phyloP scores from a whole-genome alignment of 352 stramenopile genomes.

The Phytophthora palmivora region DNA sequence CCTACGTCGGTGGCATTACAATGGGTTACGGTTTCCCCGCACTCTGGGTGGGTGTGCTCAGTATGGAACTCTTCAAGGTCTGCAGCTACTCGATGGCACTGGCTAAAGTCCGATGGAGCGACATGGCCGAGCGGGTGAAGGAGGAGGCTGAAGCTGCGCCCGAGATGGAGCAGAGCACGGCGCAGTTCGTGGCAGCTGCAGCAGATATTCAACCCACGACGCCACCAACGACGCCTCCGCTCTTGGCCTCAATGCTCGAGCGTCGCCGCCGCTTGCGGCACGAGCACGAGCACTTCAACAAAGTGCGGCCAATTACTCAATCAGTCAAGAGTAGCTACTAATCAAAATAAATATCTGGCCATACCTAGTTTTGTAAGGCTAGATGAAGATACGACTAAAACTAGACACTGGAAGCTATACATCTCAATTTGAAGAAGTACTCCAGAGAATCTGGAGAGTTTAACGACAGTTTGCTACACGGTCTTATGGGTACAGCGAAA shows the following conservation, averaged over 20 bases:
- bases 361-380: no score
- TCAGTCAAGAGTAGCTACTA: slow-evolving; percentile 16
- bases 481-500: no score
- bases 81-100: slow-evolving; percentile 54
- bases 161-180: slow-evolving; percentile 56
- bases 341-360: no score
- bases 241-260: slow-evolving; percentile 44
- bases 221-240: slow-evolving; percentile 47
- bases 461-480: no score
- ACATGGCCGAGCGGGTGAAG: slow-evolving; percentile 55
- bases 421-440: no score
- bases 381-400: no score
- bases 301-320: slow-evolving; percentile 29
- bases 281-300: slow-evolving; percentile 24
- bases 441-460: no score
- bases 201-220: slow-evolving; percentile 65
- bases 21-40: slow-evolving; percentile 65
- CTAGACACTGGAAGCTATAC: no score
- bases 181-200: slow-evolving; percentile 70
- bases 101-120: slow-evolving; percentile 52
- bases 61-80: slow-evolving; percentile 76
- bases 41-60: slow-evolving; percentile 68
- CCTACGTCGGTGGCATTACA: slow-evolving; percentile 54
- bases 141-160: slow-evolving; percentile 49
- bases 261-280: slow-evolving; percentile 35